Evolutionary conservation across 139 green algal genomes (phyloP), one percentile per base, ranked within the genome.

Genomic region (Pleodorina starrii): DNA sequence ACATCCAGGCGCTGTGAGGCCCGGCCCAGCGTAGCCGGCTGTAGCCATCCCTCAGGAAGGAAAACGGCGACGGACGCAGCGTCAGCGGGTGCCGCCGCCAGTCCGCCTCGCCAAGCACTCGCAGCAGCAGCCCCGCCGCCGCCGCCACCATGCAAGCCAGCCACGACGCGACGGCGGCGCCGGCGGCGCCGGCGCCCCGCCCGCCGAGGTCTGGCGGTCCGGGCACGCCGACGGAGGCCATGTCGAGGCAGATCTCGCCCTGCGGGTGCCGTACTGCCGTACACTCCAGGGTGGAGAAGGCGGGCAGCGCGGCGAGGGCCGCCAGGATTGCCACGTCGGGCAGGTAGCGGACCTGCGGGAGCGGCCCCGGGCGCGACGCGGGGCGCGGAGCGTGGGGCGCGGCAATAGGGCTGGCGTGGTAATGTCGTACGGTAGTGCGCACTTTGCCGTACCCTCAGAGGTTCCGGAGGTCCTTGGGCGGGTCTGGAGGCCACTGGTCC

Each of bases 61-160:
- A 59, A 40, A 86, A 76, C 32, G 80, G 80, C 80, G 80, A 86
- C 16, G 80, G 80, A 35, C 80, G 42, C 80, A 86, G 42, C 43
- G 80, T 86, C 40, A 86, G 80, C 12, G 80, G 59, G 59, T 86
- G 80, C 10, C 80, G 57, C 57, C 11, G 27, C 80, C 80, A 86
- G 80, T 86, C 80, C 10, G 27, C 59, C 12, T 59, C 40, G 0
- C 12, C 5, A 38, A 86, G 59, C 40, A 60, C 0, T 0, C 80
- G 57, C 40, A 43, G 40, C 57, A 86, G 59, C 59, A 86, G 80
- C 40, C 59, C 29, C 40, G 59, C 80, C 1, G 80, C 57, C 42
- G 80, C 80, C 29, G 12, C 42, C 59, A 86, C 80, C 27, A 54
- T 54, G 32, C 21, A 6, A 0, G 40, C 3, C 12, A 86, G 29